phyloP scores from a whole-genome alignment of 306 rosid species.

The Mimosa pudica region DNA sequence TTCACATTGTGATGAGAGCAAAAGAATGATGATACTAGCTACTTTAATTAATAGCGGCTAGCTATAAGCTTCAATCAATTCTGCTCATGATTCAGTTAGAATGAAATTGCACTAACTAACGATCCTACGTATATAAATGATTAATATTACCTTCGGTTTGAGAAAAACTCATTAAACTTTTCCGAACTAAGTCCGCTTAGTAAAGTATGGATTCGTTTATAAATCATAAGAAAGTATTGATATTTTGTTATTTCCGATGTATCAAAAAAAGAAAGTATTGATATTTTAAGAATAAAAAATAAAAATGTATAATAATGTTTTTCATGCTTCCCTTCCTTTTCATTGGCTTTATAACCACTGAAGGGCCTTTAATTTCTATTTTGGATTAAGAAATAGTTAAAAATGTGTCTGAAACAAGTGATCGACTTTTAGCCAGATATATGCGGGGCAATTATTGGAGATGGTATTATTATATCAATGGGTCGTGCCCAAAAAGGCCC shows the following conservation, averaged over 20 bases:
- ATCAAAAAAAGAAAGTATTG: no score
- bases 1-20: conserved; percentile 29
- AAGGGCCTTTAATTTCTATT: no score
- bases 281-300: background rate
- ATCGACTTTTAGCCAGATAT: no score
- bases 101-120: conserved; percentile 20
- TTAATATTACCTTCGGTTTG: background rate
- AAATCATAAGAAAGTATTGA: no score
- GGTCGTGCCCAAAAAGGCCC: background rate
- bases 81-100: conserved; percentile 22
- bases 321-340: no score
- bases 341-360: no score
- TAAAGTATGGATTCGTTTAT: background rate
- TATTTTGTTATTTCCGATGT: no score
- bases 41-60: conserved; percentile 12
- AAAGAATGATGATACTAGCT: conserved; percentile 28
- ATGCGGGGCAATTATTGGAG: background rate
- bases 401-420: background rate
- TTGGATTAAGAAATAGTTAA: background rate
- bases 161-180: background rate
- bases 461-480: background rate
- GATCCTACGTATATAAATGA: background rate
- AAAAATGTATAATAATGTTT: background rate
- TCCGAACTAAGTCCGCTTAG: background rate
- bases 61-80: conserved; percentile 35